Conservation (phyloP, 164 flowering plant genomes). For the Aristolochia fimbriata region DNA sequence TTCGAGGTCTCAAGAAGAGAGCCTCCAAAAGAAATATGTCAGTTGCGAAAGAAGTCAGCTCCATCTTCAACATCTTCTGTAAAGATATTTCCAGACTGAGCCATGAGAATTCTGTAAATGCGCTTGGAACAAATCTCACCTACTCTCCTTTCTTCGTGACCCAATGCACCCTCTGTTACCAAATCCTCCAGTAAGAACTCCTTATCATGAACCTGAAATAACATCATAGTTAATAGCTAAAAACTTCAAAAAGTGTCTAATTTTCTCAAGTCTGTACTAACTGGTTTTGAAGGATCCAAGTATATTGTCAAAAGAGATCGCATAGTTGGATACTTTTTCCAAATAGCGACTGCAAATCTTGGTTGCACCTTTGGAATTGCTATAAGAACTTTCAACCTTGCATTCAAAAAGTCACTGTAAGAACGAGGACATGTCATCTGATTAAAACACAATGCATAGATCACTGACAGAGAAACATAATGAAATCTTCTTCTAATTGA, state of each 20-base stretch:
- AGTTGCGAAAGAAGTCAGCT: constrained; percentile 59
- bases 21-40: neutral
- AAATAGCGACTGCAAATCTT: constrained; percentile 80
- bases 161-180: constrained; percentile 49
- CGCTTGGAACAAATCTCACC: constrained; percentile 94
- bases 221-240: no score
- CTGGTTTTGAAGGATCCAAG: constrained; percentile 89
- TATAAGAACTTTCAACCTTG: constrained; percentile 79
- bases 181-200: constrained; percentile 80
- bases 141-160: constrained; percentile 55
- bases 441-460: no score
- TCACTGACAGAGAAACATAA: no score
- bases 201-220: constrained; percentile 74
- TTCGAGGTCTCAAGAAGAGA: no score
- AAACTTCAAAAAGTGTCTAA: neutral
- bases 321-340: constrained; percentile 96
- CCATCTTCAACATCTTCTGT: constrained; percentile 90
- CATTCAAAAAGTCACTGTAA: no score
- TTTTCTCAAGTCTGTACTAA: constrained; percentile 21
- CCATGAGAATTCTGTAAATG: constrained; percentile 88
- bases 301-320: constrained; percentile 73
- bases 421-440: no score
- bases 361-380: constrained; percentile 97
- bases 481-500: no score
- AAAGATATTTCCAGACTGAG: constrained; percentile 63